Evolutionary conservation across 352 stramenopile genomes (phyloP), one percentile per base, ranked within the genome.

Genomic region (Phytophthora rubi): DNA sequence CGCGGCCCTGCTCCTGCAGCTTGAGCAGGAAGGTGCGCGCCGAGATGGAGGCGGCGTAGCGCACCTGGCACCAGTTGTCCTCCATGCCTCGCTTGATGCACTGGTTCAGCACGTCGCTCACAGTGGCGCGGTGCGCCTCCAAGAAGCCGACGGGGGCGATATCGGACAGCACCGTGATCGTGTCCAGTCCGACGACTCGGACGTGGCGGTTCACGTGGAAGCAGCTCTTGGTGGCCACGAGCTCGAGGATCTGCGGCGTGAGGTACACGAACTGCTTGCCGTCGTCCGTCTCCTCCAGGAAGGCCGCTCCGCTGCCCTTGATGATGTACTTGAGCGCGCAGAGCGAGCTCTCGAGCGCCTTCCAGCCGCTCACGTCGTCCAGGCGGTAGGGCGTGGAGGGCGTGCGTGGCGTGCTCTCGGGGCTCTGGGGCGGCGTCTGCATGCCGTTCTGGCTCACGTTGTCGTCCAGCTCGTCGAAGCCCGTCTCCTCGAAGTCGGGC

Each of bases 21-120:
- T 92, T 93, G 32, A 81, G 21, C 26, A 98, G 73, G 70, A 98
- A 98, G 6, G 85, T 83, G 7, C 96, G 89, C 52, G 88, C 92
- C 7, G 97, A 81, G 39, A 99, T 97, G 44, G 84, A 98, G 0
- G 94, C 96, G 3, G 95, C 96, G 76, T 98, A 99, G 4, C 97
- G 89, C 42, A 99, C 97, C 73, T 99, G 97, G 66, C 91, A 98
- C 97, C 97, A 99, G 79, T 99, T 99, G 79, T 99, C 97, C 30
- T 97, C 88, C 73, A 99, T 82, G 26, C 88, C 90, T 21, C 86
- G 83, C 44, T 90, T 72, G 45, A 93, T 84, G 52, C 85, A 94
- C 71, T 88, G 86, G 76, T 71, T 77, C 26, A 91, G 15, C 0
- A 70, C 64, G 47, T 93, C 81, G 9, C 74, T 81, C 53, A 93